A percentile compares a stretch with the other conserved stretches of the same genome.
These are phyloP conservation scores for Aspergillus tamarii DNA, from an alignment of 2,329 filamentous ascomycete species.

Conservation along the genomic window DNA sequence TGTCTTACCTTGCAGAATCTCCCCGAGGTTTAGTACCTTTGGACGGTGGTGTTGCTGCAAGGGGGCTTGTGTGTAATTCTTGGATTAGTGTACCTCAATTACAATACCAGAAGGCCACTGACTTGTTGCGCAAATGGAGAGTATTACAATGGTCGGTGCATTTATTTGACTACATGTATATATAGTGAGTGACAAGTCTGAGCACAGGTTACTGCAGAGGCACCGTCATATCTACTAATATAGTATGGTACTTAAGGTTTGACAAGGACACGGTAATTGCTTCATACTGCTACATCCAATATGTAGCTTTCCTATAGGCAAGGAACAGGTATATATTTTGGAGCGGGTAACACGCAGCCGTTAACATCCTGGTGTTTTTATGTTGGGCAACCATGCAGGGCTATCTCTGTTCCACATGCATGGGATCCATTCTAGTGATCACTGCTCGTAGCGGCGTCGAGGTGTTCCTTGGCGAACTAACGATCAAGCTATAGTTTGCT, in stretches of 20 bases:
- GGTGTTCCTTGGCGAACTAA: too few species aligned
- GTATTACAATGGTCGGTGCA: background rate
- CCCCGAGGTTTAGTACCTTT: background rate
- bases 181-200: too few species aligned
- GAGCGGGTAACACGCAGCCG: background rate
- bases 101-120: background rate
- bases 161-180: too few species aligned
- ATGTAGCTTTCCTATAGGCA: background rate
- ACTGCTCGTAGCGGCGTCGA: too few species aligned
- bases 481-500: too few species aligned
- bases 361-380: background rate
- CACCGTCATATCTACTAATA: too few species aligned
- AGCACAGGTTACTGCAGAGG: too few species aligned
- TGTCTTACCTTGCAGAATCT: background rate
- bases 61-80: background rate
- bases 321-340: background rate
- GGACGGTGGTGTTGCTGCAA: background rate
- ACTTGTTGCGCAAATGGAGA: background rate
- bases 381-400: background rate
- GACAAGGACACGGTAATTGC: background rate
- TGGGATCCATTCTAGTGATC: background rate
- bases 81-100: background rate
- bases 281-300: background rate
- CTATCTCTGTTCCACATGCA: background rate
- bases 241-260: background rate